These are phyloP conservation scores for Patellifolia procumbens DNA, from an alignment of 179 eudicot genomes.

Conservation along the genomic window DNA sequence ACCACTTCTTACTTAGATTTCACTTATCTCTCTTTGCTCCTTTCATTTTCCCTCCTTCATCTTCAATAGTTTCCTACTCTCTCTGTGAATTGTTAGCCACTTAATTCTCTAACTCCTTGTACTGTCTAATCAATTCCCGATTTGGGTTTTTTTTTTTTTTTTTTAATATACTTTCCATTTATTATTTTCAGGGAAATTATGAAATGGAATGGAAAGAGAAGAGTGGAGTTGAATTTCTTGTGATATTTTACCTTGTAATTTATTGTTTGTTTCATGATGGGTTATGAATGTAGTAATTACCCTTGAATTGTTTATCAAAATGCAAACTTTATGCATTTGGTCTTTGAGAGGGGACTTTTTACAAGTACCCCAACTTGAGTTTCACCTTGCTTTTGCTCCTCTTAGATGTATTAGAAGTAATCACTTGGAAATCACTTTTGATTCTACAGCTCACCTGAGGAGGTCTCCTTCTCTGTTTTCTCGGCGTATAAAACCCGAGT, in stretches of 20 bases:
- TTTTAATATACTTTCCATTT: background rate
- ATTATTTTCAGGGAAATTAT: slow-evolving; percentile 5
- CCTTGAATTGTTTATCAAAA: slow-evolving; percentile 19
- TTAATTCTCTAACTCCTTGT: background rate
- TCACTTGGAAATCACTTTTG: slow-evolving; percentile 3
- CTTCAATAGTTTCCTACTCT: no score
- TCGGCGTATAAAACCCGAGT: slow-evolving; percentile 6
- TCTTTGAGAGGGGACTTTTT: slow-evolving; percentile 34
- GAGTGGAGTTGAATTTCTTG: background rate
- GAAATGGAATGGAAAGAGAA: slow-evolving; percentile 1
- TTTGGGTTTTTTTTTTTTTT: no score
- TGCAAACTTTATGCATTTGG: slow-evolving; percentile 43
- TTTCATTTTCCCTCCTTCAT: no score
- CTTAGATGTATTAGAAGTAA: slow-evolving; percentile 26
- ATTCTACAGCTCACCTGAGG: slow-evolving; percentile 6
- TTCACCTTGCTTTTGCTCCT: slow-evolving; percentile 26
- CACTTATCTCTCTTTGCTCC: no score
- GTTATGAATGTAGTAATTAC: background rate
- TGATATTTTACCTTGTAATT: background rate
- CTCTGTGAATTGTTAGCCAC: background rate
- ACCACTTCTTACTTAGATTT: no score
- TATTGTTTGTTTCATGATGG: background rate
- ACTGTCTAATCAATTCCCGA: no score
- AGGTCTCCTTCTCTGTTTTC: slow-evolving; percentile 20
- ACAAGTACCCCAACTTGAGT: slow-evolving; percentile 29